Base-by-base conservation (phyloP, 192 early-diverging fungal genomes). In the Coemansia sp. region DNA sequence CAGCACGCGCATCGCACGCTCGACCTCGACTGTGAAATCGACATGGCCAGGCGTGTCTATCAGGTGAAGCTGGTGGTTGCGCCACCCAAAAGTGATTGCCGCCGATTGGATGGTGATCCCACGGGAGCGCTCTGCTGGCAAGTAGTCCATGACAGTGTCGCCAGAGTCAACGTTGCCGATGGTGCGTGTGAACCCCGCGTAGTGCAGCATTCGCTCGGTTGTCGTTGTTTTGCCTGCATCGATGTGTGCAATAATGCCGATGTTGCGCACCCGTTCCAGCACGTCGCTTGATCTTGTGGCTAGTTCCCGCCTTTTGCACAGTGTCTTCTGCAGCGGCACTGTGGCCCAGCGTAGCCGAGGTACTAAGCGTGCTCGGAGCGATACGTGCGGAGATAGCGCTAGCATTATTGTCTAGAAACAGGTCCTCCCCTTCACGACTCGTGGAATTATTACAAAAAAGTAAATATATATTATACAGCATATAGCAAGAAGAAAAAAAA, bases 161-260 rank as follows among this genome's bases (percentile, higher is more conserved):
- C 96, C 96, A 51, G 89, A 78, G 73, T 98, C 93, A 0, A 96
- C 94, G 61, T 95, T 90, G 89, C 96, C 96, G 49, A 96, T 92
- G 2, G 82, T 72, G 55, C 88, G 87, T 2, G 94, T 97, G 49
- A 92, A 91, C 23, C 96, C 95, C 4, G 94, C 91, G 80, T 97
- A 97, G 72, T 91, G 93, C 6, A 98, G 87, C 92, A 98, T 97
- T 8, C 96, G 90, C 69, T 98, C 96, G n/a, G 95, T 96, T 0
- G 94, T 96, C 1, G 96, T 98, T 23, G 96, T 98, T 74, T 94
- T 94, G 34, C 94, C 96, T 2, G 96, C 96, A 73, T 98, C 96
- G 63, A 98, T 96, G 68, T 98, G 96, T 3, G 96, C 96, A 63
- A 96, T 94, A 49, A 96, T 96, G 13, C 94, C 95, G 64, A 98